Evolutionary conservation across 2,329 filamentous ascomycete species (phyloP), one percentile per base, ranked within the genome.

Genomic region (Ceratocystis cubensis): DNA sequence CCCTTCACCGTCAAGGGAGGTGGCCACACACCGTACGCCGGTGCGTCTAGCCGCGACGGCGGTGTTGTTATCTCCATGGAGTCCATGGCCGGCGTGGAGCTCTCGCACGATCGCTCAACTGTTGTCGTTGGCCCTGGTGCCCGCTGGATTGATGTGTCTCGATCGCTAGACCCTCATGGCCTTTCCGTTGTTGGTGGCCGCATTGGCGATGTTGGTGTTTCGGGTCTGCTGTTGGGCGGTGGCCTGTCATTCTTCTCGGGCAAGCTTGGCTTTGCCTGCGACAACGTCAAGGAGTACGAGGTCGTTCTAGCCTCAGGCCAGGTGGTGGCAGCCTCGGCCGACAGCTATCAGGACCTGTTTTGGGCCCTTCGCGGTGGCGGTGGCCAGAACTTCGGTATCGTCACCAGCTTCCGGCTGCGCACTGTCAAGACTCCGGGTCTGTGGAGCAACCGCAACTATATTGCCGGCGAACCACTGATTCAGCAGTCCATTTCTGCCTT

Each of bases 301-400:
- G 75, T 80, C 2, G 75, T 83, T 1, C 77, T 78, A 8, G 78
- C 76, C 0, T 72, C 72, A 30, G 81, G 81, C 0, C 68, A 73
- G 15, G 71, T 79, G 17, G 70, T 80, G 1, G 76, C 73, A 1
- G 81, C 78, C 1, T 77, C 74, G 4, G 72, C 71, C 1, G 71
- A 73, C 1, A 25, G 46, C n/a, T 75, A 83, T 66, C 67, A 75
- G 0, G 82, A 84, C 65, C 74, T 86, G 2, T 84, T 80, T 73
- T 85, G 81, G 81, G 83, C 82, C 1, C 75, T 84, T 1, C 75
- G 76, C 46, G 63, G 63, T 8, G 81, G 82, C n/a, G 80, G 81
- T 4, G 81, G 82, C 0, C 80, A 81, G 30, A 84, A 79, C 57
- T 85, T 82, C 68, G 83, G 79, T 17, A 75, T 85, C 3, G 80